Base-by-base conservation (phyloP, 2,329 filamentous ascomycete genomes). In the Botrytis cinerea region DNA sequence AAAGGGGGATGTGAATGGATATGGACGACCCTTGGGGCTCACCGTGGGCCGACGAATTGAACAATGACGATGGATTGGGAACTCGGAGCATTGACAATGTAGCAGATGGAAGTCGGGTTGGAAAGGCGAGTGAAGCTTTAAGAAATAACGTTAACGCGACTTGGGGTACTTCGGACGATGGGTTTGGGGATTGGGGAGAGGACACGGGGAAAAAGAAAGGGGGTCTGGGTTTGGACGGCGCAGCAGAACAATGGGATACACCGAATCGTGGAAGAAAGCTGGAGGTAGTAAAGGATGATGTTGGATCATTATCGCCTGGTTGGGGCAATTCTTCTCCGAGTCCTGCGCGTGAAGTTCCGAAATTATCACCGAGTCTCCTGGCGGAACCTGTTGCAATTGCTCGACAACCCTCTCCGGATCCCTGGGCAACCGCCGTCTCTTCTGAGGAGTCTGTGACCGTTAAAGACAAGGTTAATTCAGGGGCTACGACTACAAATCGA, bases 11-110 rank as follows among this genome's bases (percentile, higher is more conserved):
- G 70, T 66, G 70, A 76, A 77, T 77, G 75, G 78, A 76, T 77
- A 82, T 82, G 80, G 81, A 82, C 77, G 81, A 82, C 76, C 79
- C 80, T 73, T 83, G 81, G 81, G 80, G 81, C 76, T 83, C 71
- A 70, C 81, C 81, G 45, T 83, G 81, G 81, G 81, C 81, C 76
- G 81, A 82, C 73, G 80, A 81, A 75, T 60, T 72, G 43, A 59
- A 72, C 10, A 59, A 68, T 32, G 48, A 72, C 18, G 40, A 46
- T 48, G 62, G 60, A 14, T 28, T 72, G 35, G 70, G 6, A 6
- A 46, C 18, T 45, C 46, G 38, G 28, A 51, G 70, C 35, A 67
- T 45, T 51, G 60, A 43, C 9, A 38, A 72, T 45, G 45, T 69
- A 75, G 70, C 71, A 71, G 54, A 40, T 68, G 60, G 70, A 46